Conservation (phyloP, 2,329 filamentous ascomycete species). For the Neopestalotiopsis sp. region DNA sequence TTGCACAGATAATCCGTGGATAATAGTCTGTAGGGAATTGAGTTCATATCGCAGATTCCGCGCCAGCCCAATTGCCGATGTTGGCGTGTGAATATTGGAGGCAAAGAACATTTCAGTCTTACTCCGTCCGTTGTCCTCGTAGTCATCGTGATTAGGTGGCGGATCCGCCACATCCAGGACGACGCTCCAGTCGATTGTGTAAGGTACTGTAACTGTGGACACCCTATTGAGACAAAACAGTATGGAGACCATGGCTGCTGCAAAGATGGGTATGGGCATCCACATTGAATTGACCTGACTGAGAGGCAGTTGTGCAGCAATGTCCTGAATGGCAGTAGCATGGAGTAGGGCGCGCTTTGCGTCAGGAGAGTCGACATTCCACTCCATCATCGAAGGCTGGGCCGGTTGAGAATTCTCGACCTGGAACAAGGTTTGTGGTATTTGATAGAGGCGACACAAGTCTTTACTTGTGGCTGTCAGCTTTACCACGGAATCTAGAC, state of each 20-base stretch:
- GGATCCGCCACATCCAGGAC: neutral
- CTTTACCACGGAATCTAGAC: neutral
- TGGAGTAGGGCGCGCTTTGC: slow-evolving; percentile 16
- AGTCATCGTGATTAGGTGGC: neutral
- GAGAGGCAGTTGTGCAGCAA: slow-evolving; percentile 10
- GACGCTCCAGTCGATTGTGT: slow-evolving; percentile 12
- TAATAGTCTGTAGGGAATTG: slow-evolving; percentile 12
- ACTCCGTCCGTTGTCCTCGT: neutral
- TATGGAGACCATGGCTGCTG: slow-evolving; percentile 7
- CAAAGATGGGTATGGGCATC: slow-evolving; percentile 16
- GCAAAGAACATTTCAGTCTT: slow-evolving; percentile 12
- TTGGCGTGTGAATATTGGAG: slow-evolving; percentile 5
- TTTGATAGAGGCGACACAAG: neutral
- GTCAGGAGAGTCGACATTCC: neutral
- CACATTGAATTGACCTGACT: slow-evolving; percentile 16
- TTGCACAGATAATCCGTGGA: slow-evolving; percentile 14
- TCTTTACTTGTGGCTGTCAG: neutral
- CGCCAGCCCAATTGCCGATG: slow-evolving; percentile 1
- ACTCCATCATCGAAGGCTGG: neutral
- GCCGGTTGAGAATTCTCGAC: neutral
- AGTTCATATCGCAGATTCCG: slow-evolving; percentile 12
- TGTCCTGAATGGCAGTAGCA: slow-evolving; percentile 14
- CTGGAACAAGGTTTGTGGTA: slow-evolving; percentile 7
- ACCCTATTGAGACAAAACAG: slow-evolving; percentile 13
- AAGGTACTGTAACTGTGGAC: slow-evolving; percentile 11